Evolutionary conservation across 75 land plant species (phyloP), one percentile per base, ranked within the genome.

Genomic region (Ceratopteris richardii): DNA sequence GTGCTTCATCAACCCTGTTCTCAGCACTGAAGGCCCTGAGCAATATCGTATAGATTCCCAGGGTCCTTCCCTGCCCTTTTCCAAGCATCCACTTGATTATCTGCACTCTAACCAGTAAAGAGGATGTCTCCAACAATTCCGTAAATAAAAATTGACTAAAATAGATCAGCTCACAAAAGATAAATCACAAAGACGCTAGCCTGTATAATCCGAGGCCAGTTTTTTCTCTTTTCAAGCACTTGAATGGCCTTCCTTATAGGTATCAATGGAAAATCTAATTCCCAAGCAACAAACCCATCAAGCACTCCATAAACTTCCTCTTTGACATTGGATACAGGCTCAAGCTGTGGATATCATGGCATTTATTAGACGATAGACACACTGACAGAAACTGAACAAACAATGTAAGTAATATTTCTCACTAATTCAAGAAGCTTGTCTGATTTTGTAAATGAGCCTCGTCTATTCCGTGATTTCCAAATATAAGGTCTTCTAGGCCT

Each of bases 171-270:
- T n/a, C n/a, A n/a, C n/a, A n/a, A n/a, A n/a, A n/a, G n/a, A n/a
- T n/a, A n/a, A n/a, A n/a, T n/a, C n/a, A n/a, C n/a, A n/a, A 57
- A 18, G 44, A 18, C 22, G 28, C 44, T 12, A 69, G 86, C 96
- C 92, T 95, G 99, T 71, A 95, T 90, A 48, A 86, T 69, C 41
- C 99, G 77, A 58, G 77, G 86, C 97, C 99, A 95, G 51, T 95
- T 84, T 56, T 64, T 62, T 61, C 83, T 73, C 36, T 26, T 56
- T 53, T 81, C 68, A 53, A 95, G 83, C 20, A 56, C 70, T 52
- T 66, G 84, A 58, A 95, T 58, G 26, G 99, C 96, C 67, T 95
- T 95, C 78, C 90, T 95, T 46, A 95, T 81, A 20, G 81, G 66
- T 41, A 90, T 72, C 25, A 95, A 57, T 50, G 99, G 99, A 60